A percentile compares a stretch with the other conserved stretches of the same genome.
phyloP scores from a whole-genome alignment of 192 early-diverging fungal genomes.

The Entomortierella lignicola region DNA sequence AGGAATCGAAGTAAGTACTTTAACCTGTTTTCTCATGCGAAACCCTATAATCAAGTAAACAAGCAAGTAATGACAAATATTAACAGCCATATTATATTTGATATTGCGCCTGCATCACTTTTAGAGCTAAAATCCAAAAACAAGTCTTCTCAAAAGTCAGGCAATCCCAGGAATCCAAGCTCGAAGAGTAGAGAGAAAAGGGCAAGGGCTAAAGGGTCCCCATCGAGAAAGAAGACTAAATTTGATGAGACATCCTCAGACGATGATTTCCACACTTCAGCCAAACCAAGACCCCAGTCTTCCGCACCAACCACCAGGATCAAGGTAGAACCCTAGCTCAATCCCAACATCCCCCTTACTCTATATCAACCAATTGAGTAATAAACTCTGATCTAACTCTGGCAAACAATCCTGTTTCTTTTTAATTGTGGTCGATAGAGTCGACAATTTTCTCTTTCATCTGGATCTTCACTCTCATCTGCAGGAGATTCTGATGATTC shows the following conservation, averaged over 20 bases:
- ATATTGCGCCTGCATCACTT: background rate
- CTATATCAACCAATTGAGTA: slow-evolving; percentile 8
- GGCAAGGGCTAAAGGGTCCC: slow-evolving; percentile 30
- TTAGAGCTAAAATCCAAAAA: slow-evolving; percentile 49
- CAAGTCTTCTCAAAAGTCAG: slow-evolving; percentile 29
- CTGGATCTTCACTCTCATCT: slow-evolving; percentile 48
- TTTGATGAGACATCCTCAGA: slow-evolving; percentile 54
- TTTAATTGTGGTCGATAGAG: slow-evolving; percentile 26
- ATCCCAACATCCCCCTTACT: background rate
- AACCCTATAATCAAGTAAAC: background rate
- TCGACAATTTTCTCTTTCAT: slow-evolving; percentile 50
- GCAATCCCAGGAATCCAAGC: slow-evolving; percentile 6
- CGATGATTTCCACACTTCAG: slow-evolving; percentile 47
- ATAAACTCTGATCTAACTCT: slow-evolving; percentile 26
- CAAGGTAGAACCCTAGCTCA: slow-evolving; percentile 51
- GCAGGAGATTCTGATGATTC: slow-evolving; percentile 52
- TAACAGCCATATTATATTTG: background rate
- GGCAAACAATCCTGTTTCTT: background rate
- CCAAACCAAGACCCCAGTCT: slow-evolving; percentile 33
- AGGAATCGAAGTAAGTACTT: slow-evolving; percentile 49
- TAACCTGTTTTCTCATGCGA: background rate
- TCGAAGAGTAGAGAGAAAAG: slow-evolving; percentile 42
- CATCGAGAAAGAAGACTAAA: slow-evolving; percentile 39
- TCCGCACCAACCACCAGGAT: slow-evolving; percentile 47
- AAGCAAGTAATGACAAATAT: background rate